Evolutionary conservation across 495 filamentous ascomycete genomes (phyloP), one percentile per base, ranked within the genome.

Genomic region (Ramalina intermedia): DNA sequence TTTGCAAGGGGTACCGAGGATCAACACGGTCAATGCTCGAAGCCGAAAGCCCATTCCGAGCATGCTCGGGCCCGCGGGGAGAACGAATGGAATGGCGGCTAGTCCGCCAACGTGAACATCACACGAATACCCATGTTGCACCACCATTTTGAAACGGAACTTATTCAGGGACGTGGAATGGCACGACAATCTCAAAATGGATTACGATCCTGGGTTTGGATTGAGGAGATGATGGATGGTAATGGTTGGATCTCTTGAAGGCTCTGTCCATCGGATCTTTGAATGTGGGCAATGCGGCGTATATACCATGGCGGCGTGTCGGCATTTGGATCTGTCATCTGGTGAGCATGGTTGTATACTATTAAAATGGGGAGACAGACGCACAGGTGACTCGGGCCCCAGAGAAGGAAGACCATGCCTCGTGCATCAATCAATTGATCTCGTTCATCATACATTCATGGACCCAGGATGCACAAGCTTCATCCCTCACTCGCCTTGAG

Each of bases 31-130:
- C 16, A 59, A 62, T 41, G 60, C 77, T 5, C 13, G 44, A 37
- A 56, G 67, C 11, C 68, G 84, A 53, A 88, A 88, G 64, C 82
- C 84, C 45, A 75, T 88, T 21, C 80, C 84, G 5, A 87, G 82
- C 60, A 75, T 85, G 64, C 56, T 80, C 9, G 65, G 65, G 12
- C 58, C 56, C 9, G 52, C 40, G 13, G 38, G 37, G 23, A 51
- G 47, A 29, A 69, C 72, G 67, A 72, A 71, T 41, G 73, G 72
- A 6, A 55, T 74, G 45, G 66, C 69, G 6, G 68, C 72, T 43
- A 69, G 67, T 21, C 67, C 71, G 17, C 66, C 71, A 7, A 24
- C 38, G 26, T 55, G 43, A 43, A 7, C 12, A 33, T 33, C 2
- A 13, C 29, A 33, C 8, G 5, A 33, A 33, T 33, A 33, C 29